Evolutionary conservation across 2,329 filamentous ascomycete genomes (phyloP).

Genomic region (Alternaria solani): DNA sequence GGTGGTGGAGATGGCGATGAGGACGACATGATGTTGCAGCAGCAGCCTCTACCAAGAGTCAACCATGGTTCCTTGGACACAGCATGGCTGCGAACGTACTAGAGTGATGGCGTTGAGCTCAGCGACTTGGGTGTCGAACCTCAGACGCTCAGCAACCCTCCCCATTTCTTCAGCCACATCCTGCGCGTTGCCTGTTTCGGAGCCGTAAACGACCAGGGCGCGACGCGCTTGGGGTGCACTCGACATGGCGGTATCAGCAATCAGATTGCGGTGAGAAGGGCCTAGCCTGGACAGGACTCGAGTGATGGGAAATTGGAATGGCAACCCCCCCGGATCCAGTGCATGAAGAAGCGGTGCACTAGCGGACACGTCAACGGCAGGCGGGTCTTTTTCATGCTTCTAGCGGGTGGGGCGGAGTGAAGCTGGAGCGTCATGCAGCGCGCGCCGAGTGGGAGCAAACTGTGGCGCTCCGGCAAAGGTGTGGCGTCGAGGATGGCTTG

Average conservation of each 20-base stretch:
- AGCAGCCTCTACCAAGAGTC: conserved; percentile 51
- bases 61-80: conserved; percentile 5
- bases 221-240: conserved; percentile 43
- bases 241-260: conserved; percentile 27
- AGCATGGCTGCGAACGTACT: conserved; percentile 61
- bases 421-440: conserved; percentile 3
- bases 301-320: conserved; percentile 22
- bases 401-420: conserved; percentile 28
- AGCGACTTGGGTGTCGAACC: conserved; percentile 76
- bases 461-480: conserved; percentile 6
- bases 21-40: conserved; percentile 62
- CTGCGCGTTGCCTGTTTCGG: conserved; percentile 93
- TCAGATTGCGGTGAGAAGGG: conserved; percentile 29
- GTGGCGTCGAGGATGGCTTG: conserved; percentile 10
- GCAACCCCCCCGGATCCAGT: conserved; percentile 28
- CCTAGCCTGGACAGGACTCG: conserved; percentile 27
- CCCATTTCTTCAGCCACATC: conserved; percentile 89
- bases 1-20: conserved; percentile 90
- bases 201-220: conserved; percentile 84
- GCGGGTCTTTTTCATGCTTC: conserved; percentile 29
- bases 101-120: conserved; percentile 80
- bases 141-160: conserved; percentile 75
- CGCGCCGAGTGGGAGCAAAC: not conserved
- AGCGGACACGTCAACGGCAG: conserved; percentile 40
- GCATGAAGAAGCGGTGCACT: conserved; percentile 34